Base-by-base conservation (phyloP, 1,284 basidiomycete genomes). In the Cryptococcus sp. region DNA sequence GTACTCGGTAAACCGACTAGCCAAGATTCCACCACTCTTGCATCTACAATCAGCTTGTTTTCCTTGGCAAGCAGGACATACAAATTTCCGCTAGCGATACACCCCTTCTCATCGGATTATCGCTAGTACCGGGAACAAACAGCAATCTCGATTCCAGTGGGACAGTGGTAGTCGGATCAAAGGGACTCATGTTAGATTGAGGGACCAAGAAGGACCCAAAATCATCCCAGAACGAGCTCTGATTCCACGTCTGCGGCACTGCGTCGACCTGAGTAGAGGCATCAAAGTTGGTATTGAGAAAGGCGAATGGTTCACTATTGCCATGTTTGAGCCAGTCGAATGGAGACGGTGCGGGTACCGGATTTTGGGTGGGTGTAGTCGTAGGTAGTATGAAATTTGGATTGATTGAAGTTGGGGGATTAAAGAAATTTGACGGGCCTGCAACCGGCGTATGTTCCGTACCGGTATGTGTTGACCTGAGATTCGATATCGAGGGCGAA, bases 11-110 rank as follows among this genome's bases (percentile, higher is more conserved):
- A 47, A 7, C 63, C 61, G 0, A 63, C 59, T 4, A 66, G 57
- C 63, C 63, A 66, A 18, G 57, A 59, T 32, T 66, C 61, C 16
- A 66, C 59, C 14, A 66, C 61, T 24, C 63, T 54, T 2, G 60
- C 59, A 46, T 66, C 59, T 61, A 31, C 28, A 18, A 31, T 5
- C 37, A 9, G 21, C 9, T 18, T 14, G 42, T 28, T 13, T 3
- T 21, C 14, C n/a, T 10, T 3, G 24, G 14, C 3, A 11, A 7
- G 16, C 4, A 19, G 11, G n/a, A 56, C 56, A 47, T 43, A 61
- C 59, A 66, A 18, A 63, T 63, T 44, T 63, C 61, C 1, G 60
- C 59, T 7, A 66, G 53, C 10, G 60, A 59, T 3, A 66, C 62
- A n/a, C 61, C 63, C 37, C 62, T 53, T 23, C 62, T 50, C 52